Base-by-base conservation (phyloP, 2,329 filamentous ascomycete species). In the Kalaharituber pfeilii region DNA sequence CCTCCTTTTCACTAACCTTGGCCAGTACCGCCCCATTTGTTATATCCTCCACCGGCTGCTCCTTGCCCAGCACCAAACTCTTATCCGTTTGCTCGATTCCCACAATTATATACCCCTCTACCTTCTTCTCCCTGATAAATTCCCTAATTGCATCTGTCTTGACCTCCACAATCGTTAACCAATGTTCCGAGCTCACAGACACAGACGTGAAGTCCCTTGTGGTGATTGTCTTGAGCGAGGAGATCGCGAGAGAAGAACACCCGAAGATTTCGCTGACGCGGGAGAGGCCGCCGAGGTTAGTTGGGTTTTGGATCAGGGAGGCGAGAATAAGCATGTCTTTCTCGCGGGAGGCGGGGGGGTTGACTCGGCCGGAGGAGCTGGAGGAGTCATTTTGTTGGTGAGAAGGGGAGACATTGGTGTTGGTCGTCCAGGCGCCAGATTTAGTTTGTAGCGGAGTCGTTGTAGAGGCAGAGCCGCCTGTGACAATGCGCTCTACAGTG, bases 31-130 rank as follows among this genome's bases (percentile, higher is more conserved):
- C n/a, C n/a, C n/a, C n/a, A n/a, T n/a, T n/a, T n/a, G 33, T 51
- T 49, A 53, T 56, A 27, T 51, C 53, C 50, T 27, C 52, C 2
- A 52, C 50, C n/a, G n/a, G n/a, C n/a, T n/a, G n/a, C 7, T 6
- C 4, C 20, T 39, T 39, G 1, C 73, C 73, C 1, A 75, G 61
- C 27, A 75, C 61, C 0, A 70, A 65, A 51, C 69, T 72, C 1
- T 69, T 66, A 62, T 75, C 73, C 18, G 74, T 76, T 65, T 76
- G 74, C 63, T 76, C 74, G 7, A 76, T 70, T 0, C 73, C 73
- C 2, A 76, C 70, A n/a, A 74, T 67, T n/a, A 65, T 66, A 53
- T 70, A 76, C 0, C 73, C 73, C 49, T 71, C 67, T n/a, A 61
- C 63, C 58, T 72, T 71, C 62, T 69, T 68, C 15, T 61, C 59